Conservation (phyloP, 2,329 filamentous ascomycete species). For the Cladosporium sp. region DNA sequence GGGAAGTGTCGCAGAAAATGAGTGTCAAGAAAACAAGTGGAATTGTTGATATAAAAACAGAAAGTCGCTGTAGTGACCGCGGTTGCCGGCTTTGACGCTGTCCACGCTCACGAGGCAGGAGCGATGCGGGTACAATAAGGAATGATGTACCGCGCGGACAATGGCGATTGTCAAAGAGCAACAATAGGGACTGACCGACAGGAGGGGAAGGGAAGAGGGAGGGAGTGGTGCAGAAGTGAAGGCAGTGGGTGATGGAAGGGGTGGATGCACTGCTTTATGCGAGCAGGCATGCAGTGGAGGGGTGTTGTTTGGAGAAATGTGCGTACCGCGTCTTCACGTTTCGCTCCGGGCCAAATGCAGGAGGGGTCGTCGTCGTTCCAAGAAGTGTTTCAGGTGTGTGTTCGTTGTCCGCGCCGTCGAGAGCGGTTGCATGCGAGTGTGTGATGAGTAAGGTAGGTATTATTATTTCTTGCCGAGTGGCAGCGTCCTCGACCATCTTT, state of each 20-base stretch:
- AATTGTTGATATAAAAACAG: conserved; percentile 5
- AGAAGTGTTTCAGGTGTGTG: conserved; percentile 7
- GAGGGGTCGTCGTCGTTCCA: conserved; percentile 1
- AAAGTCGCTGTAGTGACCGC: conserved; percentile 5
- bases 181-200: conserved; percentile 6
- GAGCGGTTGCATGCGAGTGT: neutral
- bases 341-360: neutral
- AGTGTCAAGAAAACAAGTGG: neutral
- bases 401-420: conserved; percentile 5
- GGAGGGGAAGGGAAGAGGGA: neutral
- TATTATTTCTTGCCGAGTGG: neutral
- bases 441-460: neutral
- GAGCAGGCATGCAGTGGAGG: neutral
- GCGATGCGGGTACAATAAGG: neutral
- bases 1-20: neutral
- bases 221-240: neutral
- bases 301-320: neutral
- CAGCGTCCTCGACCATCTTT: neutral
- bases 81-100: conserved; percentile 1
- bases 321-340: conserved; percentile 13
- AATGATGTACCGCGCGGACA: neutral
- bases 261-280: neutral
- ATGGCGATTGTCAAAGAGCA: neutral
- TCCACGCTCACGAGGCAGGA: neutral
- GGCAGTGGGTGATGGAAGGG: neutral